Conservation (phyloP, 2,329 filamentous ascomycete species). For the Penicillium palitans region DNA sequence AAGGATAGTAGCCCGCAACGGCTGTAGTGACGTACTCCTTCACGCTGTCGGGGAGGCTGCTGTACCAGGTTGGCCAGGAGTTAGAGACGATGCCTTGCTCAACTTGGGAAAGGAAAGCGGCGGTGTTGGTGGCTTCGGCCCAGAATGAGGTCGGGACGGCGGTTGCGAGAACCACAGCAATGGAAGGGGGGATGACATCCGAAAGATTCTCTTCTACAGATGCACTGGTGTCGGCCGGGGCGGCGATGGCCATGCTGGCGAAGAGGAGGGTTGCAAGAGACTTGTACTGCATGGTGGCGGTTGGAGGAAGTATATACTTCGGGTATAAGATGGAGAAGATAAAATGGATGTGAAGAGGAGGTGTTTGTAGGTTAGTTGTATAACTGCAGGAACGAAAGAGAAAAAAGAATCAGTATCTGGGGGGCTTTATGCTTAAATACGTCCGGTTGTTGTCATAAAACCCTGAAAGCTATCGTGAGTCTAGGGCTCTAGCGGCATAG, state of each 20-base stretch:
- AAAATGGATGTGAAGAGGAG: background rate
- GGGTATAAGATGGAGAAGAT: background rate
- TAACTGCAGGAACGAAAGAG: background rate
- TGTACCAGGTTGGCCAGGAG: constrained; percentile 22
- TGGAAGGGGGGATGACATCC: constrained; percentile 2
- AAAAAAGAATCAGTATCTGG: background rate
- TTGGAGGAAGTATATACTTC: background rate
- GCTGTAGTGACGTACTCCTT: constrained; percentile 17
- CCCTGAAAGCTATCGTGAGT: background rate
- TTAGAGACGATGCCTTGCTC: constrained; percentile 12
- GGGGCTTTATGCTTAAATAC: constrained; percentile 1
- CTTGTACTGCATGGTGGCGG: constrained; percentile 18
- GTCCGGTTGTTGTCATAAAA: background rate
- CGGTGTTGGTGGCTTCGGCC: constrained; percentile 10
- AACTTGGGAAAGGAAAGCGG: constrained; percentile 10
- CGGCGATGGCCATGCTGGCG: constrained; percentile 10
- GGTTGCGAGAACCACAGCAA: constrained; percentile 11
- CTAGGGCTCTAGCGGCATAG: constrained; percentile 2
- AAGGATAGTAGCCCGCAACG: constrained; percentile 8
- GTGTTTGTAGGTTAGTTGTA: background rate
- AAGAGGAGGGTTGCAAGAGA: constrained; percentile 12
- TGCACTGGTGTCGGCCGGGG: background rate
- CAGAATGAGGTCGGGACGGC: constrained; percentile 14
- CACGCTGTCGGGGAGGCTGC: constrained; percentile 16
- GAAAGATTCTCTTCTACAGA: background rate